Conservation (phyloP, 257 asterid species). For the Przewalskia tangutica region DNA sequence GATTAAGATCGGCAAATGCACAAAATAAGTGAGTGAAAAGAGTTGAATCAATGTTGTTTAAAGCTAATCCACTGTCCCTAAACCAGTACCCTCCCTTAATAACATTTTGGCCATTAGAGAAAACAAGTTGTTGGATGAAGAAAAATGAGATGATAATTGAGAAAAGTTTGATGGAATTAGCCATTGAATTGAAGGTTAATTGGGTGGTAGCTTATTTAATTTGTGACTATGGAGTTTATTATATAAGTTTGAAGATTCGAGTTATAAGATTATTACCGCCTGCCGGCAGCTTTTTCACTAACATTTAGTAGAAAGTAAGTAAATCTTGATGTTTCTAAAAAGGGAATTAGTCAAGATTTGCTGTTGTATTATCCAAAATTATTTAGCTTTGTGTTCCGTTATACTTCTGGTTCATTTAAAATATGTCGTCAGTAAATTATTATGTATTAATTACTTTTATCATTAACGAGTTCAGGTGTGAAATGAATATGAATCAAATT, state of each 20-base stretch:
- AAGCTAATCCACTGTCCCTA: slow-evolving; percentile 24
- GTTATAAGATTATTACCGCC: not conserved
- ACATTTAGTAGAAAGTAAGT: not conserved
- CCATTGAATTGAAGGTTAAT: slow-evolving; percentile 18
- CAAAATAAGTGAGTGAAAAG: slow-evolving; percentile 45
- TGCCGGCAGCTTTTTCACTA: not conserved
- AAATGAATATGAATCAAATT: too few relatives aligned
- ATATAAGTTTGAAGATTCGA: not conserved
- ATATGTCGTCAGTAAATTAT: not conserved
- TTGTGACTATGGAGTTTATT: not conserved
- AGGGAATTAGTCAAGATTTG: not conserved
- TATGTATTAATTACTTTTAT: too few relatives aligned
- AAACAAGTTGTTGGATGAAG: slow-evolving; percentile 10
- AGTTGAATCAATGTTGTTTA: slow-evolving; percentile 27
- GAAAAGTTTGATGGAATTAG: slow-evolving; percentile 5
- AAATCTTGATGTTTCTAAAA: not conserved
- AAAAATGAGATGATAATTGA: slow-evolving; percentile 1
- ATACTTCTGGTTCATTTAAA: too few relatives aligned
- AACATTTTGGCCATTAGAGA: slow-evolving; percentile 16
- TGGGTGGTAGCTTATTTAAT: not conserved
- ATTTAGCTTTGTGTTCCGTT: too few relatives aligned
- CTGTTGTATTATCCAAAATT: not conserved
- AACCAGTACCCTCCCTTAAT: slow-evolving; percentile 47
- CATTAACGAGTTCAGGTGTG: too few relatives aligned
- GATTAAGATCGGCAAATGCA: slow-evolving; percentile 39